A percentile compares a stretch with the other conserved stretches of the same genome.
Evolutionary conservation across 257 asterid genomes (phyloP).

Genomic region (Gentiana macrophylla): DNA sequence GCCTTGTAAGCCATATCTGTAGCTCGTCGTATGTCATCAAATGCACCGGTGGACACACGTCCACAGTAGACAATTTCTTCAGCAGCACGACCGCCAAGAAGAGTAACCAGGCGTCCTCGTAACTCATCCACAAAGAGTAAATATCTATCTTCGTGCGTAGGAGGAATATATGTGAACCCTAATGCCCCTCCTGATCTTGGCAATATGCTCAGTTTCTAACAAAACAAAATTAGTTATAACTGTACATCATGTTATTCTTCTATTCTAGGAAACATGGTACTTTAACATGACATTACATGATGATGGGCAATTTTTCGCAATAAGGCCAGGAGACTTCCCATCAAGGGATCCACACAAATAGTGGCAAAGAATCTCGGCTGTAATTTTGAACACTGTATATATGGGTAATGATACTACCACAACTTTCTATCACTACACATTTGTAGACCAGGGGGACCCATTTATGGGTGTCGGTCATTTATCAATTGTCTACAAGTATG

Average conservation of each 20-base stretch:
- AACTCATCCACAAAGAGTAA: constrained; percentile 92
- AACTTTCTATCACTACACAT: no score
- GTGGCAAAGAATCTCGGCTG: no score
- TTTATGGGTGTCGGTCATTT: no score
- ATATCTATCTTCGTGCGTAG: constrained; percentile 84
- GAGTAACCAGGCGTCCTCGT: constrained; percentile 97
- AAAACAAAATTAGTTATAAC: constrained; percentile 10
- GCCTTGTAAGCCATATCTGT: constrained; percentile 99
- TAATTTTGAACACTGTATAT: no score
- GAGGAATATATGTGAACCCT: constrained; percentile 93
- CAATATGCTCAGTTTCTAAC: constrained; percentile 94
- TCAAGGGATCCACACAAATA: no score
- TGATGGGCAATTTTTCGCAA: no score
- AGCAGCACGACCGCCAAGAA: constrained; percentile 99
- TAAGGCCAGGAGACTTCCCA: no score
- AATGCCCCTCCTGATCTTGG: constrained; percentile 98
- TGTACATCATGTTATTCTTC: no score
- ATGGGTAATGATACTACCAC: no score
- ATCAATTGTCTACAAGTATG: no score
- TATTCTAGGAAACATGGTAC: no score
- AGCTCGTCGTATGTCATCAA: constrained; percentile 93
- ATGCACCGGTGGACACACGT: constrained; percentile 99
- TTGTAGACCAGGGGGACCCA: no score
- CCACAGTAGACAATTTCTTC: constrained; percentile 89
- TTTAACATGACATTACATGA: not conserved